phyloP scores from a whole-genome alignment of 192 early-diverging fungal genomes.

The Backusella liffmaniae region DNA sequence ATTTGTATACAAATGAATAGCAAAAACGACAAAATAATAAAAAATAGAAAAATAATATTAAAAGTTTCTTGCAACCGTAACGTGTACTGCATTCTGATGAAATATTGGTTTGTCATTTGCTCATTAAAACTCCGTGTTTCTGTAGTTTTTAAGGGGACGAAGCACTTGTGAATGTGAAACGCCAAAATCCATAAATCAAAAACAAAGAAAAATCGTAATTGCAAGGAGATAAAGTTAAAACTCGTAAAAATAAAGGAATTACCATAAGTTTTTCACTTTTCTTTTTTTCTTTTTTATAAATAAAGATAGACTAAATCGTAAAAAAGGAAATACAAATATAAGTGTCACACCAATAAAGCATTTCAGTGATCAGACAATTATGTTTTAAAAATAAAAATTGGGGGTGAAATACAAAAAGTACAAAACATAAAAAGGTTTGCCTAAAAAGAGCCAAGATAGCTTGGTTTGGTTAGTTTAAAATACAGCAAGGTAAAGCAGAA shows the following conservation, averaged over 20 bases:
- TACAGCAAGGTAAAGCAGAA: not conserved
- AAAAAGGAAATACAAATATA: not conserved
- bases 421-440: not conserved
- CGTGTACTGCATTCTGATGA: not conserved
- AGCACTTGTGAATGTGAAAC: not conserved
- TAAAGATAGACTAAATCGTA: not conserved
- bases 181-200: not conserved
- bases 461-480: not conserved
- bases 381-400: not conserved
- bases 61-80: not conserved
- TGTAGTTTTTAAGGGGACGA: not conserved
- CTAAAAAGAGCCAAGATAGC: not conserved
- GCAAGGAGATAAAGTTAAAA: not conserved
- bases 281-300: not conserved
- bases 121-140: not conserved
- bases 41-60: not conserved
- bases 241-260: not conserved
- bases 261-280: not conserved
- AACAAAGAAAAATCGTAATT: not conserved
- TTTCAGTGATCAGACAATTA: conserved; percentile 5
- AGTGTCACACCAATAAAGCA: conserved; percentile 3
- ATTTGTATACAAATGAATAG: conserved; percentile 3
- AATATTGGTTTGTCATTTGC: not conserved
- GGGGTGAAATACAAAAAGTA: not conserved
- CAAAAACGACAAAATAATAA: conserved; percentile 3